These are phyloP conservation scores for Macaranga tanarius DNA, from an alignment of 441 rosid genomes.

Conservation along the genomic window DNA sequence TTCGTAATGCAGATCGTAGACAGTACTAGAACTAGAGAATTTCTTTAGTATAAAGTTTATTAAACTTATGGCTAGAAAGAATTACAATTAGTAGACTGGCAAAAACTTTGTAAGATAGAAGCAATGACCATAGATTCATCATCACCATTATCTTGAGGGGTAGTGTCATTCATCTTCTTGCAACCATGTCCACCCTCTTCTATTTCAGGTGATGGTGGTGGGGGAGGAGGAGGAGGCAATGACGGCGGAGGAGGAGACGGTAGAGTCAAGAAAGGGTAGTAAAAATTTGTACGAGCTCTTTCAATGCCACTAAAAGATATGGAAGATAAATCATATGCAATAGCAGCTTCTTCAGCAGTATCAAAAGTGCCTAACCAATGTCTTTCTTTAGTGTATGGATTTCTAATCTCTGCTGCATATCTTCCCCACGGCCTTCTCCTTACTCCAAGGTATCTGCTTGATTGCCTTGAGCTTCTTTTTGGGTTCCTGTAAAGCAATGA, in stretches of 20 bases:
- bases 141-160: conserved; percentile 12
- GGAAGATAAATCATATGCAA: conserved; percentile 33
- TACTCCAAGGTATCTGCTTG: conserved; percentile 31
- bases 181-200: conserved; percentile 6
- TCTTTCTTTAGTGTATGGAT: conserved; percentile 29
- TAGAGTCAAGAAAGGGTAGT: conserved; percentile 19
- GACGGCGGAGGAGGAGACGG: conserved; percentile 10
- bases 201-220: neutral
- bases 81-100: conserved; percentile 9
- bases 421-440: conserved; percentile 32
- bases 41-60: neutral
- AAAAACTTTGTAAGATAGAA: conserved; percentile 30
- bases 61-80: conserved; percentile 9
- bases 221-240: neutral
- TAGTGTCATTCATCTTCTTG: neutral
- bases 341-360: conserved; percentile 34
- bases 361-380: conserved; percentile 37
- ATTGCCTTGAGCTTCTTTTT: conserved; percentile 30
- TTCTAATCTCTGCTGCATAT: conserved; percentile 31
- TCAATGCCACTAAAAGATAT: conserved; percentile 32
- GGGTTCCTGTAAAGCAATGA: conserved; percentile 28
- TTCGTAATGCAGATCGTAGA: no score
- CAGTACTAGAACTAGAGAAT: no score
- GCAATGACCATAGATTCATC: conserved; percentile 36
- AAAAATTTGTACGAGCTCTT: conserved; percentile 32